Evolutionary conservation across 2,329 filamentous ascomycete species (phyloP).

Genomic region (Epichloe uncinata): DNA sequence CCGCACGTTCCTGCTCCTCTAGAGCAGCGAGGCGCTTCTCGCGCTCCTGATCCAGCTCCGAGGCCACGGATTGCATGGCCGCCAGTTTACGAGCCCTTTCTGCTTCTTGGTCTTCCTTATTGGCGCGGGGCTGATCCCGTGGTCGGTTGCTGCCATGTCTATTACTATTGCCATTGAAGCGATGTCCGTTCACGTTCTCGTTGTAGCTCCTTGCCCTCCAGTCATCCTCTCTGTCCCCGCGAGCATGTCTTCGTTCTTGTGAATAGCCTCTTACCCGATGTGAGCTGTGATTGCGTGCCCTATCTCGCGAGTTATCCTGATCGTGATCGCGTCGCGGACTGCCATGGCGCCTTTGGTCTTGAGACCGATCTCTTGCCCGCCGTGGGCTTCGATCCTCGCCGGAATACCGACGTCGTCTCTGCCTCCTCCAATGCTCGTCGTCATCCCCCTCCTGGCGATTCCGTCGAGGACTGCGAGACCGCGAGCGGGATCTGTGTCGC

Average conservation of each 20-base stretch:
- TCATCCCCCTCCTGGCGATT: slow-evolving; percentile 13
- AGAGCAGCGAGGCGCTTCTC: slow-evolving; percentile 53
- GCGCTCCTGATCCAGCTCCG: slow-evolving; percentile 57
- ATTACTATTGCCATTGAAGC: not conserved
- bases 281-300: not conserved
- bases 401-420: slow-evolving; percentile 14
- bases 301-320: not conserved
- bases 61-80: slow-evolving; percentile 60
- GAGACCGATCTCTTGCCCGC: slow-evolving; percentile 9
- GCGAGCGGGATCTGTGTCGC: slow-evolving; percentile 32
- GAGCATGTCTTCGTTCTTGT: slow-evolving; percentile 9
- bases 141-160: slow-evolving; percentile 5
- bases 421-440: slow-evolving; percentile 1
- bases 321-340: not conserved
- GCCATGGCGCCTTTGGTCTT: slow-evolving; percentile 8
- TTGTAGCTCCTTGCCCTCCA: not conserved
- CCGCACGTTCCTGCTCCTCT: slow-evolving; percentile 49
- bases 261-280: not conserved
- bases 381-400: slow-evolving; percentile 10
- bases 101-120: slow-evolving; percentile 27
- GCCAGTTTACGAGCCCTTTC: slow-evolving; percentile 55
- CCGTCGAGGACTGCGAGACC: slow-evolving; percentile 29
- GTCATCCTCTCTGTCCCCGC: not conserved
- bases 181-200: no score
- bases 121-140: not conserved